Percentiles rank a stretch among this genome's conserved stretches.
Evolutionary conservation across 2,329 filamentous ascomycete species (phyloP).

Genomic region (Fusarium nygamai): DNA sequence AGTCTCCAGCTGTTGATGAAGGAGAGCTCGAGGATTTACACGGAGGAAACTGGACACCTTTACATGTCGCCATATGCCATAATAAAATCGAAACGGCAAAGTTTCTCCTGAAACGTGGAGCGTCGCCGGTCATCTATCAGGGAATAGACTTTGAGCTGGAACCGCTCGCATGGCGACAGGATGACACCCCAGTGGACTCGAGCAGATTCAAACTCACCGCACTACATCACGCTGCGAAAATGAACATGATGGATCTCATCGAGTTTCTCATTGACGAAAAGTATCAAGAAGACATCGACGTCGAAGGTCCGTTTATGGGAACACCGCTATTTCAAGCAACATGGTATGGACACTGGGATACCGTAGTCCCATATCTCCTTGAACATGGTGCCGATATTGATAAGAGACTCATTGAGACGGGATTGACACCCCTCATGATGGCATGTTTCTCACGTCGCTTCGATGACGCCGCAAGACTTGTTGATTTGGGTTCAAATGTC

Average conservation of each 20-base stretch:
- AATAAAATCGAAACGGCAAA: constrained; percentile 39
- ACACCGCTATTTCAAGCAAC: constrained; percentile 42
- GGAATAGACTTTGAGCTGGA: constrained; percentile 41
- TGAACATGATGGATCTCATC: constrained; percentile 33
- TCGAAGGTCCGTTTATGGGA: constrained; percentile 42
- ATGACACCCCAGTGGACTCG: constrained; percentile 34
- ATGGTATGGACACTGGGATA: constrained; percentile 43
- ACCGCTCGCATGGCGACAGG: constrained; percentile 34
- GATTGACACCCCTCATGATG: constrained; percentile 43
- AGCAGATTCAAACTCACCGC: constrained; percentile 39
- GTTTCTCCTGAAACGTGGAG: constrained; percentile 36
- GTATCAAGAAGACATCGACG: constrained; percentile 33
- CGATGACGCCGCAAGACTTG: constrained; percentile 40
- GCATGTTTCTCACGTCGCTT: constrained; percentile 42
- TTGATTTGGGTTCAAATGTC: constrained; percentile 41
- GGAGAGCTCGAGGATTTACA: constrained; percentile 43
- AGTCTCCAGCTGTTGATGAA: constrained; percentile 40
- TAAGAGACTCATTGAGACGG: constrained; percentile 39
- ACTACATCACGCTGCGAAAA: constrained; percentile 40
- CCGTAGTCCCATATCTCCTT: constrained; percentile 40
- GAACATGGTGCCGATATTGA: constrained; percentile 41
- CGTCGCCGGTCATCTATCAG: constrained; percentile 40
- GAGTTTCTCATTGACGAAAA: constrained; percentile 31
- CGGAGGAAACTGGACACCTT: constrained; percentile 42
- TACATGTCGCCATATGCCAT: constrained; percentile 43